Base-by-base conservation (phyloP, 2,329 filamentous ascomycete genomes). In the Fusarium scirpi region DNA sequence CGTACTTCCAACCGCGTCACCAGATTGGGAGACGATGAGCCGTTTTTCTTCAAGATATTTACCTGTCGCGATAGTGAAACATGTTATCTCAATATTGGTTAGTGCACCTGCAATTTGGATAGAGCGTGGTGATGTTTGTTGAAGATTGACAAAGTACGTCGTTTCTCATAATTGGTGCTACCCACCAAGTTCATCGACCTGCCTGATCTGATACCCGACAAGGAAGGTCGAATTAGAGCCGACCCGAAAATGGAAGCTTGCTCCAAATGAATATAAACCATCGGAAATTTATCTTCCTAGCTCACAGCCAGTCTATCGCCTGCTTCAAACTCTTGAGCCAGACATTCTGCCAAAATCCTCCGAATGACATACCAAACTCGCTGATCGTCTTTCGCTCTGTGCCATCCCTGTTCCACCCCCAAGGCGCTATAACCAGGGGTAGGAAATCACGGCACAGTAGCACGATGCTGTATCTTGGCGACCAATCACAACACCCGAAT, bases 401-500 rank as follows among this genome's bases (percentile, higher is more conserved):
- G 18, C 34, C 3, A 38, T 7, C 34, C 34, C 10, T 38, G 34
- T 38, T 18, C 6, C 10, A 38, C 3, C 6, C 9, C 5, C 18
- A n/a, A 38, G 18, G 3, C 15, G 15, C 43, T 48, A 11, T 18
- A 10, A 11, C 12, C 22, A 46, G 25, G 57, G 46, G 58, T 10
- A 46, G 41, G 58, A 47, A 43, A 16, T 27, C 29, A 46, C 27
- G 58, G 47, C 60, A 62, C 58, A 41, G 41, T 38, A 22, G 24
- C 13, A 18, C n/a, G 4, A 56, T 56, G 32, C 13, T 41, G 41
- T 47, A 22, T 2, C 13, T 24, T 20, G 5, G 15, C 10, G 13
- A 8, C 60, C 60, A 63, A 63, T 47, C 22, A 62, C 7, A 38
- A 13, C n/a, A 18, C 16, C 34, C 10, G 0, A 1, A 24, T 10